Evolutionary conservation across 148 eudicot genomes (phyloP), one percentile per base, ranked within the genome.

Genomic region (Camellia sinensis): DNA sequence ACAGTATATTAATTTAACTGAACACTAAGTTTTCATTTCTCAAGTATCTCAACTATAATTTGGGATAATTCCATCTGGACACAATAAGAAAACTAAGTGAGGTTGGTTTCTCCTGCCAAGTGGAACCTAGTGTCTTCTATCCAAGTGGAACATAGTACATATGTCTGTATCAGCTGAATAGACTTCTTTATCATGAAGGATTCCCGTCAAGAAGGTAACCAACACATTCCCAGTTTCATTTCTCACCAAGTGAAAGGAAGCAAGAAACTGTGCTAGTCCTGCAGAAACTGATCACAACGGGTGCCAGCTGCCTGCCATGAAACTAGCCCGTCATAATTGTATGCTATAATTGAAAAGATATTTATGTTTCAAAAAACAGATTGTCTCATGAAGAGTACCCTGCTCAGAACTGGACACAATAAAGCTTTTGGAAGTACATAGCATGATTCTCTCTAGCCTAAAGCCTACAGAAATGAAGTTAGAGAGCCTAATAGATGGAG

Each of bases 81-180:
- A 70, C 56, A 54, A 70, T 41, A 71, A 45, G 75, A 48, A 48
- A 48, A 19, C 41, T 21, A 9, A 17, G 76, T 73, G 56, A 71
- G 29, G 10, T 46, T 19, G 22, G 56, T 46, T 71, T 71, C 21
- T 21, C 57, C 5, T 48, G 14, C 54, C 74, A 71, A 45, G 10
- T 63, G 67, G 40, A 63, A 19, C 10, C 67, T 71, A 46, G 48
- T 4, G n/a, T 19, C 53, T 71, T 71, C 50, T 37, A 63, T 63
- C 67, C 37, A 8, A 19, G 67, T 11, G 21, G 37, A 7, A 5
- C 5, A 63, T 63, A 63, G 67, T 12, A 1, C 2, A 12, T 63
- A 59, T 14, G 62, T 11, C 64, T 60, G 21, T 22, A 21, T 7
- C 67, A 63, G 67, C 40, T 6, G 7, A 63, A 19, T 7, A 19